phyloP scores from a whole-genome alignment of 139 green algal genomes.

The Picochlorum sp. region DNA sequence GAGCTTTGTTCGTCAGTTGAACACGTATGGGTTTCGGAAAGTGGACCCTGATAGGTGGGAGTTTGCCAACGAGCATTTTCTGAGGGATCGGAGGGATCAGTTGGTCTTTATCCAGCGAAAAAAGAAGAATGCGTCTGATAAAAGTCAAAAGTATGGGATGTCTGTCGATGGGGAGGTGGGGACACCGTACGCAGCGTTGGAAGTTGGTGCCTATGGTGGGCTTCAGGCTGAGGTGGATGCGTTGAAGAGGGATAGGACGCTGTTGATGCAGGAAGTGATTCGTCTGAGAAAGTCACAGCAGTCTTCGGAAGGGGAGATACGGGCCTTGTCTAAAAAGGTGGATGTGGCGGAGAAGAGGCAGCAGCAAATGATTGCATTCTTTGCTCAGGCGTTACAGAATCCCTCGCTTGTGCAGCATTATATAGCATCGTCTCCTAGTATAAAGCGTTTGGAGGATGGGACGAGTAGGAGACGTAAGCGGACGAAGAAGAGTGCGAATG shows the following conservation, averaged over 20 bases:
- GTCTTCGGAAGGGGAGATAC: conserved; percentile 47
- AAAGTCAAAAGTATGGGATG: not conserved
- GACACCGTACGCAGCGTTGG: conserved; percentile 8
- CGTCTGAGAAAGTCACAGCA: conserved; percentile 65
- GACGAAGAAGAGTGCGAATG: not conserved
- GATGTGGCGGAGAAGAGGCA: conserved; percentile 64
- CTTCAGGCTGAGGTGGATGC: conserved; percentile 56
- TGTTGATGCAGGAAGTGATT: conserved; percentile 83
- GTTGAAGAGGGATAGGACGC: conserved; percentile 79
- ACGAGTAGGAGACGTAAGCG: conserved; percentile 30
- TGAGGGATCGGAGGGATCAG: conserved; percentile 58
- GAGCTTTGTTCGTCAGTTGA: conserved; percentile 92
- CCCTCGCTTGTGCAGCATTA: conserved; percentile 63
- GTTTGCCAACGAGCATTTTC: conserved; percentile 94
- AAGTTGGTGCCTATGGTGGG: conserved; percentile 75
- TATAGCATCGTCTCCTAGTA: conserved; percentile 23
- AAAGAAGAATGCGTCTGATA: conserved; percentile 36
- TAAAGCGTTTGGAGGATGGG: conserved; percentile 35
- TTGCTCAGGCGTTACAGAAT: conserved; percentile 70
- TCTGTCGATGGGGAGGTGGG: conserved; percentile 1
- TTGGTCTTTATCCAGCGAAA: conserved; percentile 72
- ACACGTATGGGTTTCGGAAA: conserved; percentile 97
- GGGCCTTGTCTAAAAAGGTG: conserved; percentile 50
- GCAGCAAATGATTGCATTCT: conserved; percentile 74
- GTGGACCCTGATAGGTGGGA: conserved; percentile 93